Evolutionary conservation across 2,329 filamentous ascomycete genomes (phyloP).

Genomic region (Cladophialophora immunda): DNA sequence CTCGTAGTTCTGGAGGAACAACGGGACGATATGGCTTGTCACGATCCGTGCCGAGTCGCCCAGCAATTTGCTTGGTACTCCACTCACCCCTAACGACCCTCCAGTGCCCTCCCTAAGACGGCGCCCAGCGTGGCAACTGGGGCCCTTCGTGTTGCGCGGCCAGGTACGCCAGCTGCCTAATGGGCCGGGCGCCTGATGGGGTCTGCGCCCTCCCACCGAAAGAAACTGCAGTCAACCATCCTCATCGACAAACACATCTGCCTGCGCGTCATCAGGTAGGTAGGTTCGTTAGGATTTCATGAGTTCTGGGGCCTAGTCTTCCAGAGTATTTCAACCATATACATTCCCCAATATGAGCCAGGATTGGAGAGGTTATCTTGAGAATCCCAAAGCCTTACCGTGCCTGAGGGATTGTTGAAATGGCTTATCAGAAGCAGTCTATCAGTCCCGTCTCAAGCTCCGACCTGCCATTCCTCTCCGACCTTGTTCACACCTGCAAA

Average conservation of each 20-base stretch:
- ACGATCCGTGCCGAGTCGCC: no score
- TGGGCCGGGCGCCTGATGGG: no score
- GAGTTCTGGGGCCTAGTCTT: neutral
- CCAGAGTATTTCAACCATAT: neutral
- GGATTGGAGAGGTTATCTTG: neutral
- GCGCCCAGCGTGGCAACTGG: no score
- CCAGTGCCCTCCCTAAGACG: no score
- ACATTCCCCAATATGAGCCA: neutral
- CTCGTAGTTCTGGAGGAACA: no score
- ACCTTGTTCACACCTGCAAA: conserved; percentile 7
- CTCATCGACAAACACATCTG: neutral
- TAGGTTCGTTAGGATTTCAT: neutral
- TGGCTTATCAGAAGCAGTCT: neutral
- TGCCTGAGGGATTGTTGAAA: neutral
- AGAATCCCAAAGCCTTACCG: neutral
- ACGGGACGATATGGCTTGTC: no score
- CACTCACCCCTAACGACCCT: no score
- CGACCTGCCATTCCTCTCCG: conserved; percentile 10
- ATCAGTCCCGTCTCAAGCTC: neutral
- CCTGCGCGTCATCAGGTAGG: neutral
- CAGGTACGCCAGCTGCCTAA: no score
- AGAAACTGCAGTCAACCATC: neutral
- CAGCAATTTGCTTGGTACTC: no score
- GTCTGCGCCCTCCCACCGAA: no score
- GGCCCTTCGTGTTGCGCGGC: no score